These are phyloP conservation scores for Moelleriella libera DNA, from an alignment of 2,329 filamentous ascomycete genomes.

Conservation along the genomic window DNA sequence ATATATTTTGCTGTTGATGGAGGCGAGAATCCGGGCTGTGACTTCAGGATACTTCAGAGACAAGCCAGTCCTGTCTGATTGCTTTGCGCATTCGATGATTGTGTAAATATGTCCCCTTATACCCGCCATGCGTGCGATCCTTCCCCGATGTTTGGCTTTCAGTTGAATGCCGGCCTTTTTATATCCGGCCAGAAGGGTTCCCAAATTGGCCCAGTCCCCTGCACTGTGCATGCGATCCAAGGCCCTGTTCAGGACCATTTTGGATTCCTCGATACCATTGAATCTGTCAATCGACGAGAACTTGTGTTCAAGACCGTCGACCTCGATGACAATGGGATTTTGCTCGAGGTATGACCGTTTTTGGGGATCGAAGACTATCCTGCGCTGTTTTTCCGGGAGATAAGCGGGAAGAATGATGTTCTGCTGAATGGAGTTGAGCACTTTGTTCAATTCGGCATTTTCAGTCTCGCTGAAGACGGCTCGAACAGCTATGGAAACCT, in stretches of 20 bases:
- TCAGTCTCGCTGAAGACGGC: slow-evolving; percentile 36
- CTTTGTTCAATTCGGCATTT: slow-evolving; percentile 35
- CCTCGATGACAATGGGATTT: slow-evolving; percentile 43
- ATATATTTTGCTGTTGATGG: slow-evolving; percentile 23
- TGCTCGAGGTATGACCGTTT: slow-evolving; percentile 32
- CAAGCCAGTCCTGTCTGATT: slow-evolving; percentile 30
- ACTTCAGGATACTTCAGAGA: slow-evolving; percentile 25
- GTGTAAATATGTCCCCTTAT: slow-evolving; percentile 24
- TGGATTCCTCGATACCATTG: slow-evolving; percentile 27
- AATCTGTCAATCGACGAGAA: slow-evolving; percentile 33
- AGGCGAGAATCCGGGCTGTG: slow-evolving; percentile 15
- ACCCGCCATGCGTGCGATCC: slow-evolving; percentile 27
- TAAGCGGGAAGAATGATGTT: slow-evolving; percentile 49
- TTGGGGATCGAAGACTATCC: slow-evolving; percentile 34
- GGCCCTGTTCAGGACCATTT: slow-evolving; percentile 20
- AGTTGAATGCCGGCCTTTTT: slow-evolving; percentile 26
- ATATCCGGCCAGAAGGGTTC: slow-evolving; percentile 35
- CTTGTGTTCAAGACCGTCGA: slow-evolving; percentile 39
- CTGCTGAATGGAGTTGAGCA: slow-evolving; percentile 38
- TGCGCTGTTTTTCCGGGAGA: slow-evolving; percentile 37
- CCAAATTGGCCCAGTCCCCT: slow-evolving; percentile 38
- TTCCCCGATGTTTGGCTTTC: slow-evolving; percentile 16
- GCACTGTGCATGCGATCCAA: slow-evolving; percentile 30
- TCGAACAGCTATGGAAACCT: slow-evolving; percentile 13
- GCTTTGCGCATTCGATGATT: slow-evolving; percentile 35